Evolutionary conservation across 768 basidiomycete genomes (phyloP).

Genomic region (Agrocybe praecox): DNA sequence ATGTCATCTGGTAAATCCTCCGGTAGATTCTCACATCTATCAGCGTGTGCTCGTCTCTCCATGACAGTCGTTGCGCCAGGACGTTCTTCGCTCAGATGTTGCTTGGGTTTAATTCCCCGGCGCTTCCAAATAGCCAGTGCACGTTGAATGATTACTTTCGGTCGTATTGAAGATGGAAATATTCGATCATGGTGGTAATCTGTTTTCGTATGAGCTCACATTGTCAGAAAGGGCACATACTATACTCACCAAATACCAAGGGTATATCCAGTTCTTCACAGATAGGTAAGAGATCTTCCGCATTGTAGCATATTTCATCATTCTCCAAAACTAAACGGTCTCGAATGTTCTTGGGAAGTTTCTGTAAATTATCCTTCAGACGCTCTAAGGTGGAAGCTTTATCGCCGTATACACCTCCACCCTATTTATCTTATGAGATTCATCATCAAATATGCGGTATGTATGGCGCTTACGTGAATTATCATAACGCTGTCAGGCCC

Average conservation of each 20-base stretch:
- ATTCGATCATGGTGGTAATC: conserved; percentile 88
- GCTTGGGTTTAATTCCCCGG: conserved; percentile 86
- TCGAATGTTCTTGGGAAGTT: conserved; percentile 64
- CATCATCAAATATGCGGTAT: not conserved
- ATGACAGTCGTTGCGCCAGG: conserved; percentile 81
- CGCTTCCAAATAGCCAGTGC: conserved; percentile 74
- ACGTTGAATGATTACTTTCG: conserved; percentile 68
- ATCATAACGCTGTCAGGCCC: conserved; percentile 89
- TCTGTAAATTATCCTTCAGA: conserved; percentile 69
- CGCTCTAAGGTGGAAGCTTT: conserved; percentile 71
- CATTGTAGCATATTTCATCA: conserved; percentile 92
- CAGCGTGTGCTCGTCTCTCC: conserved; percentile 87
- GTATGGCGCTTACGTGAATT: conserved; percentile 57
- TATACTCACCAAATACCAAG: conserved; percentile 55
- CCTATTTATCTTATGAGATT: conserved; percentile 36
- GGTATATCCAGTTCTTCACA: conserved; percentile 84
- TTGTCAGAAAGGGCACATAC: not conserved
- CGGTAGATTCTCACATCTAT: conserved; percentile 75
- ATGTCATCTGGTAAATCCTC: conserved; percentile 66
- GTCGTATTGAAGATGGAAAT: conserved; percentile 59
- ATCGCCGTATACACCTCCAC: conserved; percentile 84
- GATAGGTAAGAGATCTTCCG: conserved; percentile 84
- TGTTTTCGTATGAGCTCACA: conserved; percentile 5
- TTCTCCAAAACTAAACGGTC: conserved; percentile 88
- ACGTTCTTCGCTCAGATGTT: conserved; percentile 91